Base-by-base conservation (phyloP, 768 basidiomycete genomes). In the Tricholoma bakamatsutake region DNA sequence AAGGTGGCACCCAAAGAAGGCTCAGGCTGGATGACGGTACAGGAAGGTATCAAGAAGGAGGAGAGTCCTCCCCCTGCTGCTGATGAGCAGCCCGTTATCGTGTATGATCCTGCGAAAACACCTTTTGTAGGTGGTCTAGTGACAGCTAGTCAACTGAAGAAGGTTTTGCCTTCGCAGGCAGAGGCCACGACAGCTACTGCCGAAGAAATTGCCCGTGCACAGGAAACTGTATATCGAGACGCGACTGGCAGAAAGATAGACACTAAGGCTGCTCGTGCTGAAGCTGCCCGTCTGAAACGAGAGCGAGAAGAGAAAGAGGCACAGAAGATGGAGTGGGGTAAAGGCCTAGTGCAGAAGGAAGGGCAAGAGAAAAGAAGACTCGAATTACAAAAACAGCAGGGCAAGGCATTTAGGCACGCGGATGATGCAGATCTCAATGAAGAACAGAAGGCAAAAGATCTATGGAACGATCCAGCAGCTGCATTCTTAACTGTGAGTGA, bases 401-500 rank as follows among this genome's bases (percentile, higher is more conserved):
- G 72, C 11, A 78, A 76, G 56, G 79, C 83, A 15, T 87, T 98
- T 59, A 76, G 95, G 45, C 80, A 81, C 62, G 89, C 80, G 3
- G 89, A 98, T 62, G 97, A 98, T 69, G 77, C 70, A 52, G 86
- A 89, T 0, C 72, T 99, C 64, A 99, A 98, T 62, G 87, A 88
- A 56, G 87, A 92, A 59, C 70, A 88, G 70, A 90, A 82, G 71
- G 79, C 87, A 18, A 83, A 85, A 64, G 87, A 90, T 37, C 69
- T 92, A 13, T 98, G 95, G 94, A 96, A 98, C 65, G 97, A 98
- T 70, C 97, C 97, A n/a, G 96, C 95, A 4, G 91, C 93, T 7
- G 87, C 85, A 18, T 99, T 98, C 76, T 69, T 98, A 59, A 89
- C 90, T 58, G 95, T 96, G 53, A 62, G 85, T 64, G 30, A 35